Conservation (phyloP, 2,329 filamentous ascomycete genomes). For the Apiospora arundinis region DNA sequence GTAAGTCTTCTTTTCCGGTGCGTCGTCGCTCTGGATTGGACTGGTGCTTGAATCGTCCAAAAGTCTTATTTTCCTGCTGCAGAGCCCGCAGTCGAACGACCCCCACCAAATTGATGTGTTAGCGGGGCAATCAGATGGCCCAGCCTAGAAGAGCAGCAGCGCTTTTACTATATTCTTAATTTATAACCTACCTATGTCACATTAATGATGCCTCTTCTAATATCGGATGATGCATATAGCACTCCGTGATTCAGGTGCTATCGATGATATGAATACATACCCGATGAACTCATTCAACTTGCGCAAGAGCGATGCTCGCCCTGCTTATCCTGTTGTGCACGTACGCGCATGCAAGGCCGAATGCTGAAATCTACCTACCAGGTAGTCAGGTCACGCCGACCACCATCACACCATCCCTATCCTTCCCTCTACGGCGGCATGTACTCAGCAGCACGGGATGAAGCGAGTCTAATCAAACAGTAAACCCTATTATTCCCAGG, state of each 20-base stretch:
- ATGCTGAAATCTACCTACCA: too few species aligned
- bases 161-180: too few species aligned
- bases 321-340: not conserved
- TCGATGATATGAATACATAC: too few species aligned
- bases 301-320: not conserved
- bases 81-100: not conserved
- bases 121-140: not conserved
- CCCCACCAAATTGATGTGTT: conserved; percentile 2
- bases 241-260: too few species aligned
- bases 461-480: not conserved
- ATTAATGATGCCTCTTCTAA: too few species aligned
- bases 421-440: too few species aligned
- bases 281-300: too few species aligned
- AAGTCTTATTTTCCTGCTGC: not conserved
- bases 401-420: not conserved
- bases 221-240: too few species aligned
- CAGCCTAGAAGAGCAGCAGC: not conserved
- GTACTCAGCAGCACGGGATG: conserved; percentile 9
- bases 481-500: not conserved
- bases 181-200: too few species aligned
- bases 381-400: conserved; percentile 2
- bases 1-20: not conserved
- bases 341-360: not conserved
- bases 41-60: not conserved
- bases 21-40: not conserved